Evolutionary conservation across 140 eudicot genomes (phyloP), one percentile per base, ranked within the genome.

Genomic region (Anethum foeniculum): DNA sequence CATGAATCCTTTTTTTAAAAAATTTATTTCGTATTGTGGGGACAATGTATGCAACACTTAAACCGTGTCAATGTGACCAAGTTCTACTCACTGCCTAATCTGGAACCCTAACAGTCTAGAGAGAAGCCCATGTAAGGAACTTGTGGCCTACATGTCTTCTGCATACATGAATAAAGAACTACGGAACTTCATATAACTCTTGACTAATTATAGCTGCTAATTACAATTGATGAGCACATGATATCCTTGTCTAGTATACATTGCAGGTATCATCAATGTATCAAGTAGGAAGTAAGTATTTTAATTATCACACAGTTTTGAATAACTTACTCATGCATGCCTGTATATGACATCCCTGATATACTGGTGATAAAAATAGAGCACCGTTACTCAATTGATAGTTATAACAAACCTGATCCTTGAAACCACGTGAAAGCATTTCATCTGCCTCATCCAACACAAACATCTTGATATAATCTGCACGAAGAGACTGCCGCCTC

Each of bases 361-460:
- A 8, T 73, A n/a, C 36, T 36, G 34, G 43, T 13, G 16, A 38
- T n/a, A 44, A 73, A 10, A 19, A 28, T 64, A 23, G 18, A 14
- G 56, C 46, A 60, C 21, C 34, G 18, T 51, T 46, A 47, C 27
- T 46, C 12, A 41, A 87, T 56, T 18, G 75, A 15, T 43, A 73
- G 15, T 23, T 47, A 48, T 52, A 1, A 52, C 25, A 64, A 7
- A 91, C 97, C 94, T 89, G 97, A 83, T 91, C 97, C 87, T 91
- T 91, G 56, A 91, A 93, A 75, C 97, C 97, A 80, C 96, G 87
- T 30, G 97, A 93, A 60, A 93, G 94, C 96, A 93, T 93, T 79
- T 93, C 97, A 88, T 93, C 96, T 21, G 96, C 97, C 85, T 93
- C 97, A 85, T 93, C 97, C 77, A 93, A 48, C 11, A 92, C 97